Base-by-base conservation (phyloP, 257 asterid genomes). In the Nicotiana tabacum region DNA sequence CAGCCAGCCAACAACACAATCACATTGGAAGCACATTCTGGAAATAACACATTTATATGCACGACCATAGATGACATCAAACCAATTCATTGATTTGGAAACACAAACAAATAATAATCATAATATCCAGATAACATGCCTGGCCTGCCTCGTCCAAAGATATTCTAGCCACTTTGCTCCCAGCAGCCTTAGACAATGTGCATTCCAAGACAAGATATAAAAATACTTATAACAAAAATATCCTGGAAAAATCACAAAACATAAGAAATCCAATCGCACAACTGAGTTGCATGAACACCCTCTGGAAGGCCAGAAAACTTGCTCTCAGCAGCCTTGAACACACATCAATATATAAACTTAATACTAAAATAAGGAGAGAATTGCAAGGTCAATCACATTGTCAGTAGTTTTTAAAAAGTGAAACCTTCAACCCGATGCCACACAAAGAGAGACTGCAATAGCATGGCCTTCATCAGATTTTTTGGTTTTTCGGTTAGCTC, bases 221-320 rank as follows among this genome's bases (percentile, higher is more conserved):
- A 46, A 62, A 11, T 43, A 60, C 35, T 33, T 58, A 21, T 12
- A 33, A 37, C 9, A 8, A 24, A 46, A 46, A 53, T 18, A 3
- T 17, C 10, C 29, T 9, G 77, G 48, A 43, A 67, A 80, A 82
- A 43, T 7, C 48, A 43, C 48, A 43, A 8, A 21, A 60, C 5
- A 55, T 30, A 32, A 30, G 9, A 24, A 53, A 65, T n/a, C 12
- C 53, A 15, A 15, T 33, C 67, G 64, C 66, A 12, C 72, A 78
- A 84, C 86, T 83, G 76, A 61, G 85, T 61, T 32, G 24, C 82
- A 70, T 79, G 84, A 81, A 57, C 79, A 65, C 43, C 70, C 67
- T 79, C 82, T 9, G 62, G 70, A 55, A 83, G 84, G 24, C 16
- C 69, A 48, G 82, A 30, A 46, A 76, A 78, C 69, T 85, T 78